Base-by-base conservation (phyloP, 169 alveolate species). In the Eimeria necatrix region DNA sequence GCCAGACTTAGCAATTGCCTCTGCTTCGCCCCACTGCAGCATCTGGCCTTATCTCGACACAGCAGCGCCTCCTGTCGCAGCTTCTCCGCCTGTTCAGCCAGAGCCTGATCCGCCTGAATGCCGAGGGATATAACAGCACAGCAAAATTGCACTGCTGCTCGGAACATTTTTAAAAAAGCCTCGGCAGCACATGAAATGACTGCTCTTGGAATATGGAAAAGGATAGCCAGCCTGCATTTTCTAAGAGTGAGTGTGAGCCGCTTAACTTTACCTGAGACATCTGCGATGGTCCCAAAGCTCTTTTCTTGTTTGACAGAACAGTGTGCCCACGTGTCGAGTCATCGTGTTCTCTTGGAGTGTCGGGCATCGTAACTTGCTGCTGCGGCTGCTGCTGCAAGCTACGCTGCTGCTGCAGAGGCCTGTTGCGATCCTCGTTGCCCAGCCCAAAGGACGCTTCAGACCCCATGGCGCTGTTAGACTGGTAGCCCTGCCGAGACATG, bases 11-110 rank as follows among this genome's bases (percentile, higher is more conserved):
- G 14, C 26, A 74, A 81, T 56, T 90, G 89, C n/a, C 90, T 53
- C 64, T 83, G 90, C 68, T 90, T 90, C 80, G 94, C 94, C 3
- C 94, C 94, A 56, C 64, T 53, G 51, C 94, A 90, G 76, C 94
- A 90, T 3, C 68, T 7, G 26, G 94, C 94, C 49, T 90, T 90
- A 48, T 90, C 94, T 48, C 94, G 52, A 59, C 68, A 41, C 4
- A 90, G 60, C 4, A 32, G 32, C 18, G 87, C 94, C 61, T 90
- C 94, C 51, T 51, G 20, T 14, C 78, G 51, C n/a, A 90, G 64
- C n/a, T 61, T 51, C 22, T 20, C 85, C 16, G 61, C 89, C 68
- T 90, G 89, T 0, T 14, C 74, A 26, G 61, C 60, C 26, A 90
- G 46, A 5, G 87, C 59, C 64, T 76, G 41, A 41, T 76, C 87